A percentile compares a stretch with the other conserved stretches of the same genome.
These are phyloP conservation scores for Bretziella fagacearum DNA, from an alignment of 2,329 filamentous ascomycete species.

Conservation along the genomic window DNA sequence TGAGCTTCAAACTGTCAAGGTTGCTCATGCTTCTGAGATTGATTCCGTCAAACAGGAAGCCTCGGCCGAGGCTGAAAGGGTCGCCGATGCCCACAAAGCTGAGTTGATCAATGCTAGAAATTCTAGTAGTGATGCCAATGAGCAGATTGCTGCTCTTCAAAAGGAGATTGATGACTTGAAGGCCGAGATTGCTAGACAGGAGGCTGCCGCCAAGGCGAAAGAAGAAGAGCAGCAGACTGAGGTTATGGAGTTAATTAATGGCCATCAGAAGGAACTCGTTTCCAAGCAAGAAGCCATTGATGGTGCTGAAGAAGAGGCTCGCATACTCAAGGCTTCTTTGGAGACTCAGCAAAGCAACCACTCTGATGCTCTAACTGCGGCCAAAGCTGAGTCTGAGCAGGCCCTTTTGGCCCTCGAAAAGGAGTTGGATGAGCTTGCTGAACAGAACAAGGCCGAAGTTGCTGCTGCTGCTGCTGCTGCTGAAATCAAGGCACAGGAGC, in stretches of 20 bases:
- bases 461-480: constrained; percentile 20
- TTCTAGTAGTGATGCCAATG: constrained; percentile 21
- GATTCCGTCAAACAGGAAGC: constrained; percentile 26
- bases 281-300: constrained; percentile 22
- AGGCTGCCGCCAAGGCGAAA: constrained; percentile 17
- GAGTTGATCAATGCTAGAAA: constrained; percentile 28
- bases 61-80: constrained; percentile 28
- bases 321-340: constrained; percentile 18
- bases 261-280: constrained; percentile 12
- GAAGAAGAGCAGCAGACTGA: constrained; percentile 11
- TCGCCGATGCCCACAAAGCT: constrained; percentile 27
- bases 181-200: constrained; percentile 16
- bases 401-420: constrained; percentile 20
- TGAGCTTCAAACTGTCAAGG: constrained; percentile 23
- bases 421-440: constrained; percentile 9
- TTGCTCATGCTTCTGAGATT: constrained; percentile 31
- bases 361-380: constrained; percentile 16
- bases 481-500: constrained; percentile 24
- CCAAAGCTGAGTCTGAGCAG: constrained; percentile 10
- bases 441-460: constrained; percentile 5
- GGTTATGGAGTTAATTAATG: constrained; percentile 11
- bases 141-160: constrained; percentile 36
- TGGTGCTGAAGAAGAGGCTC: constrained; percentile 21
- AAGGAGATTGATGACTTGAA: constrained; percentile 21
- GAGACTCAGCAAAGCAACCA: constrained; percentile 5